Percentiles rank a stretch among this genome's conserved stretches.
phyloP scores from a whole-genome alignment of 306 rosid genomes.

The Betula pendula region DNA sequence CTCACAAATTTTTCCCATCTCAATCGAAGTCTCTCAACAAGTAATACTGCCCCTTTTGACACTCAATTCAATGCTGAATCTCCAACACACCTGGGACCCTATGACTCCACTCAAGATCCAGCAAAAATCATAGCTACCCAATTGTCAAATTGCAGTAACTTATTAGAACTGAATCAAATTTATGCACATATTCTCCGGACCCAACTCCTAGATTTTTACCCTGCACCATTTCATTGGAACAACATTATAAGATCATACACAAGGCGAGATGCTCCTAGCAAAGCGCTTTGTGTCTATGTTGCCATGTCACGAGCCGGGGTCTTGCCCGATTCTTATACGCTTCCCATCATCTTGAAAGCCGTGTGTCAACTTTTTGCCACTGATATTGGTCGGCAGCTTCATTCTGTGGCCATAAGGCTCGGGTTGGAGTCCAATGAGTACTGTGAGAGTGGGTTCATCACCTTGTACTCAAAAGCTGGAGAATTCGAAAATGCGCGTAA shows the following conservation, averaged over 20 bases:
- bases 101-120: conserved; percentile 21
- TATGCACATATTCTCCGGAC: conserved; percentile 48
- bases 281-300: conserved; percentile 44
- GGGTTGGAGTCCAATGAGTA: conserved; percentile 60
- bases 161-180: conserved; percentile 39
- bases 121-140: conserved; percentile 32
- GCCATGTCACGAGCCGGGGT: conserved; percentile 52
- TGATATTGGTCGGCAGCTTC: conserved; percentile 56
- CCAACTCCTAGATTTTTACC: conserved; percentile 37
- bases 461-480: conserved; percentile 56
- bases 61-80: conserved; percentile 10
- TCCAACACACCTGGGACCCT: not conserved
- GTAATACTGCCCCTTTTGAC: not conserved
- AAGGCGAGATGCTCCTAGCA: conserved; percentile 46
- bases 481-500: conserved; percentile 54
- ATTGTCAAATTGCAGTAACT: conserved; percentile 30
- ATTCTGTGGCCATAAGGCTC: conserved; percentile 49
- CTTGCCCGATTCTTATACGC: conserved; percentile 62
- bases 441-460: conserved; percentile 67
- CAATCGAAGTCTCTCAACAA: not conserved
- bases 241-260: conserved; percentile 60
- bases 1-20: conserved; percentile 11
- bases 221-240: conserved; percentile 68
- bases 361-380: conserved; percentile 38
- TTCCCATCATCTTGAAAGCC: conserved; percentile 66